Percentiles rank a stretch among this genome's conserved stretches.
Conservation (phyloP, 352 stramenopile species). For the Globisporangium viniferum region DNA sequence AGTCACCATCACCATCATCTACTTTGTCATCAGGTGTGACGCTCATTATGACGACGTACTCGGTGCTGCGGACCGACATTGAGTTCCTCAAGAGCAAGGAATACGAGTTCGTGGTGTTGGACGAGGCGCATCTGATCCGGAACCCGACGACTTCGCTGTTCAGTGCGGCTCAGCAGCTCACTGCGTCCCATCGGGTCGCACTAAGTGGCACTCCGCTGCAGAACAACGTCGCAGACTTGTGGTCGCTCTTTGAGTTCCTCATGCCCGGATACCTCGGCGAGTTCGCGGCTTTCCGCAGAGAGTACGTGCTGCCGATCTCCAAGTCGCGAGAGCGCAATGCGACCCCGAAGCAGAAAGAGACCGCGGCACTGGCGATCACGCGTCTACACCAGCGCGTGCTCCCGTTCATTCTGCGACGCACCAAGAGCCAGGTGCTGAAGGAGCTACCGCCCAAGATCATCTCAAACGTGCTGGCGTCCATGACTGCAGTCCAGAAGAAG, state of each 20-base stretch:
- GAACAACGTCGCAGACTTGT: constrained; percentile 97
- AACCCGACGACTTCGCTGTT: constrained; percentile 92
- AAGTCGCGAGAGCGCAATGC: constrained; percentile 55
- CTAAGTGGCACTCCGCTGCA: constrained; percentile 97
- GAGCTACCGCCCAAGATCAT: constrained; percentile 98
- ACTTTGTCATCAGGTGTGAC: background rate
- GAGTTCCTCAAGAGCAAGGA: constrained; percentile 42
- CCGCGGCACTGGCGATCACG: constrained; percentile 86
- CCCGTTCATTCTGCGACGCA: constrained; percentile 96
- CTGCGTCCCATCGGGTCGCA: constrained; percentile 87
- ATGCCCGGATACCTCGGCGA: constrained; percentile 97
- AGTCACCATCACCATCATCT: background rate
- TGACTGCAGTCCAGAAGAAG: constrained; percentile 85
- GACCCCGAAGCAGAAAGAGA: constrained; percentile 73
- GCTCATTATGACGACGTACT: constrained; percentile 85
- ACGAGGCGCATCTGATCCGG: constrained; percentile 97
- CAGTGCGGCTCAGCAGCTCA: constrained; percentile 76
- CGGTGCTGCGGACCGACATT: constrained; percentile 84
- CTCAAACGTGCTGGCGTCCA: constrained; percentile 87
- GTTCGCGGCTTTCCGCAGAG: constrained; percentile 54
- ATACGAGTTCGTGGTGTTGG: constrained; percentile 91
- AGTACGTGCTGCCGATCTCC: constrained; percentile 66
- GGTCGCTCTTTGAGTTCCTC: constrained; percentile 96
- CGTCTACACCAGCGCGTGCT: constrained; percentile 94
- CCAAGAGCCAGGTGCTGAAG: constrained; percentile 95